Percentiles rank a stretch among this genome's conserved stretches.
Evolutionary conservation across 106 monocot species (phyloP).

Genomic region (Cymbidium sinense): DNA sequence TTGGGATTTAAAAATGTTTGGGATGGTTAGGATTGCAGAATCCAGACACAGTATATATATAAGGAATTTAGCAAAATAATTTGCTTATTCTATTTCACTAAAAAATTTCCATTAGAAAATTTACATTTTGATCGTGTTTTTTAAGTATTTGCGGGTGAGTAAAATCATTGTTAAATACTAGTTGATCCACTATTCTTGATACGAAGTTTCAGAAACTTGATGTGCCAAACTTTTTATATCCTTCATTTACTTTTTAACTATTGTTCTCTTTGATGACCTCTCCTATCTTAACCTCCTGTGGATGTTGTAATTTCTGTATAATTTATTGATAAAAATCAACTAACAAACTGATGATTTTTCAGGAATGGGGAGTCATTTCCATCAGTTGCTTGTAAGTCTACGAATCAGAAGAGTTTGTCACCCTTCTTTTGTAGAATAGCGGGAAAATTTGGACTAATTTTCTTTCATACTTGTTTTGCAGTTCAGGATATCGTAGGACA

Average conservation of each 20-base stretch:
- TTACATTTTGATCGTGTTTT: neutral
- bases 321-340: neutral
- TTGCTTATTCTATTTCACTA: too few relatives aligned
- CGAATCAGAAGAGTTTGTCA: neutral
- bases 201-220: neutral
- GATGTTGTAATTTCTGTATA: neutral
- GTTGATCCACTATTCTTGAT: neutral
- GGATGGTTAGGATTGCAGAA: too few relatives aligned
- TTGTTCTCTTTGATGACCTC: neutral
- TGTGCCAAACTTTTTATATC: neutral
- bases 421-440: neutral
- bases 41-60: too few relatives aligned
- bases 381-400: constrained; percentile 1
- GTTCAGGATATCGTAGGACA: neutral
- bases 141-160: neutral
- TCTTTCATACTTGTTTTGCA: neutral
- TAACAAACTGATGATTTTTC: neutral
- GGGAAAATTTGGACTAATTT: neutral
- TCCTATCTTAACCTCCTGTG: neutral
- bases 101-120: too few relatives aligned
- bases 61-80: too few relatives aligned
- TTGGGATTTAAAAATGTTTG: too few relatives aligned
- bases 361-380: neutral
- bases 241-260: neutral
- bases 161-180: neutral